Conservation (phyloP, 2,329 filamentous ascomycete species). For the Paraphoma sp. region DNA sequence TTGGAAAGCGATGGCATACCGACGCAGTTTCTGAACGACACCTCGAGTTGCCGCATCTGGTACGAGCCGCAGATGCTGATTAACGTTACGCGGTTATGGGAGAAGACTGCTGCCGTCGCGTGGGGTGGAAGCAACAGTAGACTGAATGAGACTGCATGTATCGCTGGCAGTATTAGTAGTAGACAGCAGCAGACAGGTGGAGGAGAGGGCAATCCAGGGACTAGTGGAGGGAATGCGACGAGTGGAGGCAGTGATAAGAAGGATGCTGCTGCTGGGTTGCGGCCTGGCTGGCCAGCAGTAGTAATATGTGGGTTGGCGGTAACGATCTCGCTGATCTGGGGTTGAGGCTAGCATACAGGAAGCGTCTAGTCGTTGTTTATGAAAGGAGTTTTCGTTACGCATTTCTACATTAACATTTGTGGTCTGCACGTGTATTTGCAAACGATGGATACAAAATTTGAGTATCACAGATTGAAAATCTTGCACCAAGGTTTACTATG, state of each 20-base stretch:
- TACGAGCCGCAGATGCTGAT: constrained; percentile 62
- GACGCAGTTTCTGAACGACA: constrained; percentile 66
- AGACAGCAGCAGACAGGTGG: constrained; percentile 33
- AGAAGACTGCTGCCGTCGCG: constrained; percentile 38
- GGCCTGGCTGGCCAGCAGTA: neutral
- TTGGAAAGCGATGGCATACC: constrained; percentile 49
- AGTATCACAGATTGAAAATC: no score
- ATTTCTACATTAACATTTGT: neutral
- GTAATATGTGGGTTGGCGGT: neutral
- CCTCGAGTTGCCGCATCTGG: constrained; percentile 67
- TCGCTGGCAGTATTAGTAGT: constrained; percentile 35
- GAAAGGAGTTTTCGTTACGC: no score
- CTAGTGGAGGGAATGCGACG: constrained; percentile 8
- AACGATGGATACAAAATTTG: no score
- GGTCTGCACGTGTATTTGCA: no score
- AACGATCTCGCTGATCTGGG: neutral
- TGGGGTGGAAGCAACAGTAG: constrained; percentile 36
- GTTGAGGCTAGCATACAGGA: neutral
- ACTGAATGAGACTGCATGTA: constrained; percentile 36
- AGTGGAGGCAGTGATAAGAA: constrained; percentile 12
- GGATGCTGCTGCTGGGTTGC: constrained; percentile 15
- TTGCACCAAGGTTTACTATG: neutral
- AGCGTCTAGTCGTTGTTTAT: no score
- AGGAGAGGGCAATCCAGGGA: constrained; percentile 29
- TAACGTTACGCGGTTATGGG: constrained; percentile 62